Base-by-base conservation (phyloP, 2,329 filamentous ascomycete species). In the Periconia digitata region DNA sequence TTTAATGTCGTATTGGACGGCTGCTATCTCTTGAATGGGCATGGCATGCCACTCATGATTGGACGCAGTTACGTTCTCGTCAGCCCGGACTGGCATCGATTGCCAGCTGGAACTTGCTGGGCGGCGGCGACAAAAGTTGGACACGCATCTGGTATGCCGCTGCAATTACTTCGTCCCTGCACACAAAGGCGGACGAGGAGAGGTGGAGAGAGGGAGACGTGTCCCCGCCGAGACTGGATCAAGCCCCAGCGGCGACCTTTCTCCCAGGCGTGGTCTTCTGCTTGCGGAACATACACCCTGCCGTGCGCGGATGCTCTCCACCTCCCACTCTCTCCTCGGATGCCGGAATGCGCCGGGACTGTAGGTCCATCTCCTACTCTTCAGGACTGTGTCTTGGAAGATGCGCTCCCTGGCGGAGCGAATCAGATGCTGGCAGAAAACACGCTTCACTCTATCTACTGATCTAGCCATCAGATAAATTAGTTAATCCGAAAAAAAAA, bases 281-380 rank as follows among this genome's bases (percentile, higher is more conserved):
- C 69, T 59, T 71, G 69, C 69, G 63, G 69, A 69, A 60, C 60
- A 62, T 48, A 59, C 63, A 59, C 53, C 43, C 61, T 60, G 66
- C 58, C 51, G 47, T 55, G 53, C 53, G 58, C 69, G 72, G 70
- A 60, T 69, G 68, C 71, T 70, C 69, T 59, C 54, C 40, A 56
- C 45, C 53, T 50, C 46, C 56, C 54, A 40, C 51, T 51, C 44
- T 55, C 55, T 49, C 40, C 50, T 50, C 43, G 44, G 38, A 41
- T 16, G 32, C 43, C 37, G 44, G 43, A 46, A 50, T 49, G 22
- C 27, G 8, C 52, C 58, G 53, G 58, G 63, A 61, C 65, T 62
- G 70, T 79, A 79, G 78, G 76, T 49, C 78, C 78, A 80, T 80
- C 77, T 70, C 74, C 78, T 80, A 80, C 74, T 64, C 72, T 77